phyloP scores from a whole-genome alignment of 2,329 filamentous ascomycete genomes.

The Xylariaceae sp. region DNA sequence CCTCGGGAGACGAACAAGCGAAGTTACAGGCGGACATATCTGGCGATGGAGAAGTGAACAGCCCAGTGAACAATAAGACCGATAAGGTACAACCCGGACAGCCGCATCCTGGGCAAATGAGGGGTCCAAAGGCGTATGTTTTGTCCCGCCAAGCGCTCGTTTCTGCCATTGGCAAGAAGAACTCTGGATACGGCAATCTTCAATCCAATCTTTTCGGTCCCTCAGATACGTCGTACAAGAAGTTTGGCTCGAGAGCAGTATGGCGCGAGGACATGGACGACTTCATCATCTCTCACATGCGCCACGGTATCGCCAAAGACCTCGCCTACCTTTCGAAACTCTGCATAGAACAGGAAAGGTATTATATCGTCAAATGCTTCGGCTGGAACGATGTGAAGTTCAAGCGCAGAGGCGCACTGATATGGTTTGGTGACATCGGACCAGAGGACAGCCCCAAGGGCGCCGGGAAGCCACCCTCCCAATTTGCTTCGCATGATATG shows the following conservation, averaged over 20 bases:
- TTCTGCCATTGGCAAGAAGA: background rate
- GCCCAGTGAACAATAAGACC: background rate
- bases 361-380: slow-evolving; percentile 43
- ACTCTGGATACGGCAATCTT: slow-evolving; percentile 11
- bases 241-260: slow-evolving; percentile 23
- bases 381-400: slow-evolving; percentile 42
- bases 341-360: slow-evolving; percentile 26
- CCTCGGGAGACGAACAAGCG: background rate
- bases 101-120: background rate
- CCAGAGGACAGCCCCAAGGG: slow-evolving; percentile 1
- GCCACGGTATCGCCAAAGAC: slow-evolving; percentile 44
- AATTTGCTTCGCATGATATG: slow-evolving; percentile 47
- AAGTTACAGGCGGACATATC: background rate
- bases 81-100: background rate
- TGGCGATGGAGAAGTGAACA: background rate
- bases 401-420: slow-evolving; percentile 42
- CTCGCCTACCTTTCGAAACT: slow-evolving; percentile 41
- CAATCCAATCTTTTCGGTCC: slow-evolving; percentile 12
- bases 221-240: slow-evolving; percentile 14
- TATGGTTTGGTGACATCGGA: slow-evolving; percentile 38
- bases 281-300: slow-evolving; percentile 50
- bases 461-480: slow-evolving; percentile 24
- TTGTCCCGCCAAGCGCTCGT: slow-evolving; percentile 36
- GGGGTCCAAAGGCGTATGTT: slow-evolving; percentile 29
- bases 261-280: slow-evolving; percentile 58